Conservation (phyloP, 345 rosid species). For the Gossypium mustelinum region DNA sequence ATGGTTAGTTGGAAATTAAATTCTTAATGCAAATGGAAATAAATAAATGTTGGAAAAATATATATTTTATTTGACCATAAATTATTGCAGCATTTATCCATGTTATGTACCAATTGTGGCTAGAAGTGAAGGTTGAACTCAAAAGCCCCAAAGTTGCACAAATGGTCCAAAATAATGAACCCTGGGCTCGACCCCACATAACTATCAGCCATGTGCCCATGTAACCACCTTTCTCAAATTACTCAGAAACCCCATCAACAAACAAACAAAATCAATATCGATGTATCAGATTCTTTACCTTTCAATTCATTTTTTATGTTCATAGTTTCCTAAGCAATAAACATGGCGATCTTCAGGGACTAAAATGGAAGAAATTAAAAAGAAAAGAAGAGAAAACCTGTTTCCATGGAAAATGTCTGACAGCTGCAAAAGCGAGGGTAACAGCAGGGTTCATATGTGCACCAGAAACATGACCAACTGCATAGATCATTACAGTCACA, state of each 20-base stretch:
- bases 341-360: neutral
- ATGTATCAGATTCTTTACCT: neutral
- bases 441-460: constrained; percentile 81
- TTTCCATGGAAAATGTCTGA: constrained; percentile 49
- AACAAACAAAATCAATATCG: neutral
- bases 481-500: constrained; percentile 65
- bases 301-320: neutral
- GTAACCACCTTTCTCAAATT: neutral
- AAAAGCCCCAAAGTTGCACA: neutral
- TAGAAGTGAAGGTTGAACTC: neutral
- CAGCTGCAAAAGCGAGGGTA: constrained; percentile 53
- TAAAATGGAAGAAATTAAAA: neutral
- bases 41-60: neutral
- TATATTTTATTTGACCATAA: neutral
- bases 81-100: neutral
- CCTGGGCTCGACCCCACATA: constrained; percentile 12
- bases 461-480: constrained; percentile 71
- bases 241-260: neutral
- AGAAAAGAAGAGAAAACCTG: constrained; percentile 30
- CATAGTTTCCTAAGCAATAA: neutral
- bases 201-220: neutral
- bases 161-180: neutral
- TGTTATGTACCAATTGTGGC: neutral
- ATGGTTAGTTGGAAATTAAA: neutral
- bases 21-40: neutral